Evolutionary conservation across 1,139 yeast species (phyloP), one percentile per base, ranked within the genome.

Genomic region (Taiozyma sp.): DNA sequence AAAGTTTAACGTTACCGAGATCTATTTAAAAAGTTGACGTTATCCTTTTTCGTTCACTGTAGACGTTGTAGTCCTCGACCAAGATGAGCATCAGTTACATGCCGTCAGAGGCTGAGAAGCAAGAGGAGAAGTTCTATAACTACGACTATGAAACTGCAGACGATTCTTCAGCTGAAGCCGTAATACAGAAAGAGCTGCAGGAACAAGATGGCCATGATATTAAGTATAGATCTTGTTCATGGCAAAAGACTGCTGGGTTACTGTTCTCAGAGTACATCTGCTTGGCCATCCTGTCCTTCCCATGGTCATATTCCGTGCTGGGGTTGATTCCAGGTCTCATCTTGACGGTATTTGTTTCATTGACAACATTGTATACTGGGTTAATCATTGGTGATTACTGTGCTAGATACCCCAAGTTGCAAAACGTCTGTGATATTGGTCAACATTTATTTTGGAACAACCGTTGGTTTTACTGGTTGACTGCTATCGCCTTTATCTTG

Each of bases 271-370:
- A 81, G 62, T 81, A 81, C 63, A 79, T 80, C 40, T 80, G 84
- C 58, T 68, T 81, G 54, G 85, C 85, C 11, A 79, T 80, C 53
- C 74, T 81, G 78, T 77, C 83, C 21, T 81, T 81, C 61, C 86
- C 86, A 0, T 79, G 84, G 83, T 76, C 84, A 7, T 81, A 77
- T 59, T 77, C 83, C 1, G 80, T 80, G 3, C 66, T 81, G 34
- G 85, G 86, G 0, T 64, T 80, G 26, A 76, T 80, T 2, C 83
- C 84, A 2, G 86, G 85, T 0, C 65, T 80, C 28, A 76, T 81
- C 37, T 62, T 80, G 49, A 81, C 85, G 0, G 72, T 73, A 2
- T 74, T 74, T 47, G 79, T 80, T 7, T 73, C 84, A 2, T 56
- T 73, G 19, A 73, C 79, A 8, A 80, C 77, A 39, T 65, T 78